Base-by-base conservation (phyloP, 345 rosid genomes). In the Trapa bicornis region DNA sequence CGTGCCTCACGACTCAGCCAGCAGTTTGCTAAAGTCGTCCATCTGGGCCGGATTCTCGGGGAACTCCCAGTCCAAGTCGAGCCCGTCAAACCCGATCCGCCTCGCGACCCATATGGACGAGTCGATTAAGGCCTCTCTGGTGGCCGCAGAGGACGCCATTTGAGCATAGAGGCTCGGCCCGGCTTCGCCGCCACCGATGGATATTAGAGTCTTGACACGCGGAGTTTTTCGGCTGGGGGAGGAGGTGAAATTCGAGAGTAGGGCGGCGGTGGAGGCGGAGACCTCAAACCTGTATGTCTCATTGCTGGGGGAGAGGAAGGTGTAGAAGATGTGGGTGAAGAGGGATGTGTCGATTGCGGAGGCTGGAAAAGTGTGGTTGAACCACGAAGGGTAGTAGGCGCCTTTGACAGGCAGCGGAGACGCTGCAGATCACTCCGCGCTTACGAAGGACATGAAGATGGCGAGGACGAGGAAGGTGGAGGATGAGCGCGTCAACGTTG, bases 21-120 rank as follows among this genome's bases (percentile, higher is more conserved):
- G 65, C 53, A 75, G 66, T n/a, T 35, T 1, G 37, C 69, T 70
- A 9, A 75, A 62, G 69, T 78, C 71, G 47, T 14, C 1, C 81
- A 75, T 78, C 29, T 75, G 76, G 15, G 70, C 65, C 0, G 69
- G 61, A 48, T 66, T 70, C 22, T 50, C 37, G 0, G 74, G 81
- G 38, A 58, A 72, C 57, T 72, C 78, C 76, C 74, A 78, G 29
- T 72, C 74, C 14, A 72, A 65, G 66, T 78, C 78, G 4, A 78
- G 76, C 67, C 79, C 78, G 35, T 75, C 76, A 0, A 78, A 75
- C 8, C 74, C 72, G n/a, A 52, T 72, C 42, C 52, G 67, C 64
- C 76, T 64, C 5, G 72, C 78, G 15, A 67, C 43, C 42, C 39
- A 42, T 3, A 78, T 64, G 6, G 78, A 54, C 35, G 81, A 78